Evolutionary conservation across 352 stramenopile genomes (phyloP).

Genomic region (Plasmopara muralis): DNA sequence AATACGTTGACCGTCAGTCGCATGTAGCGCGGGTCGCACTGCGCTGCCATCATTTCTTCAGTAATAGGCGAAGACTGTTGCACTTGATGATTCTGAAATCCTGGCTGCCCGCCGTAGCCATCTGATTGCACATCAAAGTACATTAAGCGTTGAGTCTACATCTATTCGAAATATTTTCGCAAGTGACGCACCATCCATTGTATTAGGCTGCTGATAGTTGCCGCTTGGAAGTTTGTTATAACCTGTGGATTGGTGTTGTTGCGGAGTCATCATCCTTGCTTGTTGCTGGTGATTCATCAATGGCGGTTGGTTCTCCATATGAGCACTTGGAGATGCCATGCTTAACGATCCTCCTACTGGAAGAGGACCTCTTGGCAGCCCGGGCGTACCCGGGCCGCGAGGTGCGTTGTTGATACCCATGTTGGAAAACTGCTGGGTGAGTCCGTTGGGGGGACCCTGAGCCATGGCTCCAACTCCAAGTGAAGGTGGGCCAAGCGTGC

Average conservation of each 20-base stretch:
- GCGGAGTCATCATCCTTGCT: too few relatives aligned
- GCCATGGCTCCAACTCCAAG: slow-evolving; percentile 12
- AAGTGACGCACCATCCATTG: slow-evolving; percentile 53
- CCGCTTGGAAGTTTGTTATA: slow-evolving; percentile 52
- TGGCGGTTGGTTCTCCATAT: slow-evolving; percentile 18
- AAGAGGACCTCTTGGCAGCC: slow-evolving; percentile 11
- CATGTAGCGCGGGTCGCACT: slow-evolving; percentile 80
- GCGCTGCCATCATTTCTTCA: slow-evolving; percentile 63
- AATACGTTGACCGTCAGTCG: slow-evolving; percentile 66
- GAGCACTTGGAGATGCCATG: slow-evolving; percentile 17
- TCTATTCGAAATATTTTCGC: background rate
- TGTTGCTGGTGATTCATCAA: slow-evolving; percentile 21
- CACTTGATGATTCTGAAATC: slow-evolving; percentile 36
- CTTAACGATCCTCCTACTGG: background rate
- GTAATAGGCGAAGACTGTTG: slow-evolving; percentile 49
- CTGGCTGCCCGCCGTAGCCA: slow-evolving; percentile 42
- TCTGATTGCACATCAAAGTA: slow-evolving; percentile 19
- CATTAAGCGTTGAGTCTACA: background rate
- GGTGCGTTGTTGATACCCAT: slow-evolving; percentile 55
- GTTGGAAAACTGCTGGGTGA: slow-evolving; percentile 58
- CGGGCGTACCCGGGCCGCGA: slow-evolving; percentile 19
- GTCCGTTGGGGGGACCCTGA: slow-evolving; percentile 16
- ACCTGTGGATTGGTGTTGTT: slow-evolving; percentile 8
- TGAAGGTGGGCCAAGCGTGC: slow-evolving; percentile 16
- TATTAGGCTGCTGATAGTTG: slow-evolving; percentile 80